These are phyloP conservation scores for Vitis hybrid DNA, from an alignment of 177 flowering plant genomes.

Conservation along the genomic window DNA sequence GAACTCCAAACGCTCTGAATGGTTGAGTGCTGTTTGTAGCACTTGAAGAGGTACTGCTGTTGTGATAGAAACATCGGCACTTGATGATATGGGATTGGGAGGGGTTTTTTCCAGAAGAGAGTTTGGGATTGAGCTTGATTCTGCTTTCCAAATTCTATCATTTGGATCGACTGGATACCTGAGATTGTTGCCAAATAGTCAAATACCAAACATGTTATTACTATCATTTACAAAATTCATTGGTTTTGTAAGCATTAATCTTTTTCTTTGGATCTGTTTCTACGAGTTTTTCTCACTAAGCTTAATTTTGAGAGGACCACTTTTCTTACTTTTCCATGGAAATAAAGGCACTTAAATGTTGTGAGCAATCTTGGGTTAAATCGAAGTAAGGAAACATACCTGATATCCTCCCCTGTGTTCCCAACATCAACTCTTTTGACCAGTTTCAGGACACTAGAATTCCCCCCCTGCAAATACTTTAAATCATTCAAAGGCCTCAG, in stretches of 20 bases:
- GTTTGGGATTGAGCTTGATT: background rate
- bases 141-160: slow-evolving; percentile 57
- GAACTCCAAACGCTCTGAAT: slow-evolving; percentile 37
- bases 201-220: too few relatives aligned
- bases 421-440: slow-evolving; percentile 47
- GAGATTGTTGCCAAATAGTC: slow-evolving; percentile 6
- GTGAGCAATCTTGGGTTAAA: background rate
- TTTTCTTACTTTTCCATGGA: too few relatives aligned
- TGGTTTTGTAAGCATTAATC: too few relatives aligned
- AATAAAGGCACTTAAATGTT: too few relatives aligned
- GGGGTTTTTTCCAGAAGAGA: background rate
- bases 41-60: slow-evolving; percentile 43
- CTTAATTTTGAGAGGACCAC: too few relatives aligned
- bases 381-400: slow-evolving; percentile 29
- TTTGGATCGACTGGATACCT: slow-evolving; percentile 52
- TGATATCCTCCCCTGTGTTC: slow-evolving; percentile 25
- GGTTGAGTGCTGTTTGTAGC: slow-evolving; percentile 46
- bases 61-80: slow-evolving; percentile 5
- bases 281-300: too few relatives aligned
- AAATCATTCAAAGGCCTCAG: slow-evolving; percentile 45
- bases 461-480: slow-evolving; percentile 19
- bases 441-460: slow-evolving; percentile 41
- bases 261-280: too few relatives aligned
- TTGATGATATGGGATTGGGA: background rate
- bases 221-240: too few relatives aligned